Conservation (phyloP, 495 filamentous ascomycete species). For the Ascodesmis nigricans region DNA sequence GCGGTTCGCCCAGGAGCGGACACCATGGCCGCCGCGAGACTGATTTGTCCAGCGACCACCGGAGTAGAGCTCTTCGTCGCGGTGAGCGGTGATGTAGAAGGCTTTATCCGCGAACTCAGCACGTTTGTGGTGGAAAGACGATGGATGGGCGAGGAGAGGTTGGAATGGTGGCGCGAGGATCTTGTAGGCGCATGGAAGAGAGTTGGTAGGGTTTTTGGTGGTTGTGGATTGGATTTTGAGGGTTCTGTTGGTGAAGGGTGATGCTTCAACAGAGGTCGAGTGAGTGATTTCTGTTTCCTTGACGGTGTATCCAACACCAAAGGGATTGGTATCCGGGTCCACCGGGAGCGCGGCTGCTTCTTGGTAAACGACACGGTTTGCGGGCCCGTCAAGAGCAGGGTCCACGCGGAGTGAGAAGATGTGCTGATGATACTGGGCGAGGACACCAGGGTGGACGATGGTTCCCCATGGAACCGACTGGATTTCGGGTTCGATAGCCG, state of each 20-base stretch:
- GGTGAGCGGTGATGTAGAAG: slow-evolving; percentile 60
- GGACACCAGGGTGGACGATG: slow-evolving; percentile 63
- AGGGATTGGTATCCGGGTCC: slow-evolving; percentile 47
- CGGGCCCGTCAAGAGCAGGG: slow-evolving; percentile 53
- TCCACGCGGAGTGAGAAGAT: slow-evolving; percentile 78
- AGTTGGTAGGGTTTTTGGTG: slow-evolving; percentile 48
- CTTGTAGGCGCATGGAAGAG: slow-evolving; percentile 59
- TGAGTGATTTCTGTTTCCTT: slow-evolving; percentile 36
- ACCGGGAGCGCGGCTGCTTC: slow-evolving; percentile 37
- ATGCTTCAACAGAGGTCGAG: slow-evolving; percentile 41
- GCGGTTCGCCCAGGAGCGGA: slow-evolving; percentile 32
- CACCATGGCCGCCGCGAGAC: slow-evolving; percentile 38
- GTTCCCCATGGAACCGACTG: slow-evolving; percentile 59
- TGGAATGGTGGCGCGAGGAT: slow-evolving; percentile 54
- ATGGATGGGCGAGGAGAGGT: slow-evolving; percentile 48
- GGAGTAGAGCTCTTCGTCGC: slow-evolving; percentile 57
- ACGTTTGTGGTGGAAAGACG: slow-evolving; percentile 45
- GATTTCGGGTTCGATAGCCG: slow-evolving; percentile 52
- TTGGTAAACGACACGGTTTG: slow-evolving; percentile 47
- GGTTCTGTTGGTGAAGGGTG: slow-evolving; percentile 38
- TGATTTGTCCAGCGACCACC: slow-evolving; percentile 80
- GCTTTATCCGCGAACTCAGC: slow-evolving; percentile 68
- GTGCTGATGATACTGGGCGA: slow-evolving; percentile 58
- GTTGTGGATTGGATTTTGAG: slow-evolving; percentile 62
- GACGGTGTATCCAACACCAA: slow-evolving; percentile 53